Base-by-base conservation (phyloP, 805 yeast genomes). In the Blastobotrys chiropterorum region DNA sequence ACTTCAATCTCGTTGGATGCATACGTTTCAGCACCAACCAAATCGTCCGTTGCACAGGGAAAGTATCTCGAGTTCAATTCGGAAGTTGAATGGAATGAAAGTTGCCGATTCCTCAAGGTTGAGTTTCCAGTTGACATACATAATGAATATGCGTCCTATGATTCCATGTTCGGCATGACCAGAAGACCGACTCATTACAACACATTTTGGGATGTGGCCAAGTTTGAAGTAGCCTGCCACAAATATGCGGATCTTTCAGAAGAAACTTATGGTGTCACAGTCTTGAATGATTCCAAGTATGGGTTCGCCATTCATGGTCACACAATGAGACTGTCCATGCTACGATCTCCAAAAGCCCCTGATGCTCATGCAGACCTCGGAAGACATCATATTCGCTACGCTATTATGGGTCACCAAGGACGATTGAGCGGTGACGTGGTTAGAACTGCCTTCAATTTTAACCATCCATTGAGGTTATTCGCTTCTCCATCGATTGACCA, bases 291-390 rank as follows among this genome's bases (percentile, higher is more conserved):
- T 67, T 78, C 83, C 63, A 92, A 92, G 68, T 92, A 89, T 64
- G 99, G 99, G 4, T 95, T 89, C 60, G 78, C 95, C 1, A 83
- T 90, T 13, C 97, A 89, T 62, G 98, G 98, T 14, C 87, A 89
- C 59, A 68, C 82, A 64, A 86, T 92, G 83, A 81, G 96, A 48
- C 72, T 94, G 47, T 86, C 96, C 1, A 71, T 94, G 57, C 71
- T 92, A 62, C 82, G 99, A 63, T 81, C 97, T 14, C 87, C 99
- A 31, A 92, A 92, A 68, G 87, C 89, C 17, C 99, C 99, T 0
- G 99, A 92, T 75, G 90, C 83, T 14, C 75, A 81, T 63, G 97
- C 98, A 7, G 99, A 92, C 66, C 88, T 92, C 86, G 97, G 97
- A 2, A 65, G 72, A n/a, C 98, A 92, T 67, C 73, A 73, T 51